Evolutionary conservation across 495 filamentous ascomycete genomes (phyloP), one percentile per base, ranked within the genome.

Genomic region (Penicillium herquei): DNA sequence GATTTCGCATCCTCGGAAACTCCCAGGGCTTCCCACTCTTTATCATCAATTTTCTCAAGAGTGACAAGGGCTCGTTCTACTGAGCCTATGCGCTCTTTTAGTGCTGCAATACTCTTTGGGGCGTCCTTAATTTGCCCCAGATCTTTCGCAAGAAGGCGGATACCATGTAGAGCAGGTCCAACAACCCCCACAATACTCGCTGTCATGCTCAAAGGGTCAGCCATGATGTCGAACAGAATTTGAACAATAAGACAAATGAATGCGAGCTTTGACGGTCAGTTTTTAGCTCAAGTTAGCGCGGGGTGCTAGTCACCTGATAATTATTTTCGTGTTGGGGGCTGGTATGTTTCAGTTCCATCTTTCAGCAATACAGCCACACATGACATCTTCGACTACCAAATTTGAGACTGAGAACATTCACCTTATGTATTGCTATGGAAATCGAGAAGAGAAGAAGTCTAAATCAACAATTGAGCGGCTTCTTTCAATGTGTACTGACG

Each of bases 91-190:
- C 72, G 58, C 14, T 67, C 66, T 21, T 49, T 51, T 14, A 78
- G 64, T n/a, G 52, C 48, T 30, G 67, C 55, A 39, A 76, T 44
- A 41, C 64, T 64, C 41, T 67, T 55, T 18, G 69, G 70, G 11
- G 72, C 70, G 61, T 77, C 69, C 49, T 61, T 70, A 37, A 78
- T 61, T 37, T 75, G 54, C 53, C 69, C 54, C 33, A 78, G 52
- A 58, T 76, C 75, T 18, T 60, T 58, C 43, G 67, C 52, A 33
- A 76, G 67, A 26, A 75, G 58, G 35, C 64, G 63, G 49, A 66
- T 66, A 44, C 60, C 61, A 39, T 77, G 71, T 39, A 74, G 57
- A 47, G 71, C 70, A 53, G 71, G 69, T 18, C 57, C 63, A 58
- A 66, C 58, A 49, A 76, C 62, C 37, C 75, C 66, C 2, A 72